phyloP scores from a whole-genome alignment of 805 yeast species.

The Vanderwaltozyma polyspora region DNA sequence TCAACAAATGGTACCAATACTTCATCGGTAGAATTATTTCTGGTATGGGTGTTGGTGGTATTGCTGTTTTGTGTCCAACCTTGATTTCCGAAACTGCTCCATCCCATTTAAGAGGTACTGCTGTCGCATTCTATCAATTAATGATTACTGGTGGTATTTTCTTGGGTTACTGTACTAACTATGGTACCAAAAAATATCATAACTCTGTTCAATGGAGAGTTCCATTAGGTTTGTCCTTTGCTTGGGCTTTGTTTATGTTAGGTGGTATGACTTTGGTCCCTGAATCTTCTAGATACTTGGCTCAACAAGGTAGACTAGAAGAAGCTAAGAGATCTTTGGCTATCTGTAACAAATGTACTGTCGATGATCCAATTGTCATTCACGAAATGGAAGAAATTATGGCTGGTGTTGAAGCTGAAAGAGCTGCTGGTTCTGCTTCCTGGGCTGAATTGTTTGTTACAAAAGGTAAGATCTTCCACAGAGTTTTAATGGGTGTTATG shows the following conservation, averaged over 20 bases:
- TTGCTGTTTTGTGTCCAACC: slow-evolving; percentile 63
- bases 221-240: slow-evolving; percentile 43
- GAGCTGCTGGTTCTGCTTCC: slow-evolving; percentile 47
- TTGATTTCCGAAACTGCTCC: slow-evolving; percentile 35
- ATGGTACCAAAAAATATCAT: slow-evolving; percentile 31
- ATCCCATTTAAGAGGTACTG: slow-evolving; percentile 43
- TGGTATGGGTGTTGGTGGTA: slow-evolving; percentile 65
- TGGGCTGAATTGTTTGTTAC: slow-evolving; percentile 41
- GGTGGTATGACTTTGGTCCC: slow-evolving; percentile 51
- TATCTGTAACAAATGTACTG: slow-evolving; percentile 37
- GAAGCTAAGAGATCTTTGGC: slow-evolving; percentile 47
- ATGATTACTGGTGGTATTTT: slow-evolving; percentile 55
- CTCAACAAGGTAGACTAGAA: slow-evolving; percentile 39
- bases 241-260: slow-evolving; percentile 27
- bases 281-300: slow-evolving; percentile 56
- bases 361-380: slow-evolving; percentile 37
- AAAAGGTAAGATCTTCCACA: slow-evolving; percentile 43
- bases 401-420: slow-evolving; percentile 51
- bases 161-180: slow-evolving; percentile 57
- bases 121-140: slow-evolving; percentile 51
- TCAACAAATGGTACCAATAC: slow-evolving; percentile 47
- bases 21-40: slow-evolving; percentile 58
- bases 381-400: slow-evolving; percentile 41
- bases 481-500: slow-evolving; percentile 38
- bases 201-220: slow-evolving; percentile 48